Conservation (phyloP, 257 asterid genomes). For the Scutellaria barbata region DNA sequence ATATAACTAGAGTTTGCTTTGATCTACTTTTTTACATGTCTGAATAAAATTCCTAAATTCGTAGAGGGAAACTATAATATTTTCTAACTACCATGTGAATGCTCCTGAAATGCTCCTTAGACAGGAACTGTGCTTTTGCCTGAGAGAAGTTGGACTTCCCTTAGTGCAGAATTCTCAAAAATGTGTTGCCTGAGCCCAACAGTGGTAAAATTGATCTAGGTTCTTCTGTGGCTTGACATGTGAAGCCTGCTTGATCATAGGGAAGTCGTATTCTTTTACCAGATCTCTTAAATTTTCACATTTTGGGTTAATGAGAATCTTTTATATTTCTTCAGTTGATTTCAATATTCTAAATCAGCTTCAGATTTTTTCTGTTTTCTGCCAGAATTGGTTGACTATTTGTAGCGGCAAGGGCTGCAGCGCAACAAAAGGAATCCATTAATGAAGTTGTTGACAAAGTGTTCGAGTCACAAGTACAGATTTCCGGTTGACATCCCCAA, state of each 20-base stretch:
- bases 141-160: neutral
- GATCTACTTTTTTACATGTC: constrained; percentile 32
- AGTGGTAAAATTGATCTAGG: neutral
- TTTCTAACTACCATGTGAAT: neutral
- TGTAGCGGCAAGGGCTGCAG: constrained; percentile 25
- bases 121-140: constrained; percentile 27
- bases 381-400: constrained; percentile 7
- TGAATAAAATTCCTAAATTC: constrained; percentile 22
- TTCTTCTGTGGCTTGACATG: constrained; percentile 19
- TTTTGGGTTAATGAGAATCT: neutral
- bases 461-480: constrained; percentile 17
- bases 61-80: neutral
- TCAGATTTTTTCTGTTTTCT: constrained; percentile 34
- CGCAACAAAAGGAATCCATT: constrained; percentile 17
- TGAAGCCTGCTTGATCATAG: constrained; percentile 27
- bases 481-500: constrained; percentile 23
- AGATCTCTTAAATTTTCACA: constrained; percentile 9
- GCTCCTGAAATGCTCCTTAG: constrained; percentile 23
- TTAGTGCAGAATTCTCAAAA: constrained; percentile 1
- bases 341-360: constrained; percentile 16
- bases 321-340: constrained; percentile 4
- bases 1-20: constrained; percentile 35
- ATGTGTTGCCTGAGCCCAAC: constrained; percentile 7
- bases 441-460: neutral
- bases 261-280: constrained; percentile 1